A percentile compares a stretch with the other conserved stretches of the same genome.
Evolutionary conservation across 75 land plant genomes (phyloP).

Genomic region (Picea sitchensis): DNA sequence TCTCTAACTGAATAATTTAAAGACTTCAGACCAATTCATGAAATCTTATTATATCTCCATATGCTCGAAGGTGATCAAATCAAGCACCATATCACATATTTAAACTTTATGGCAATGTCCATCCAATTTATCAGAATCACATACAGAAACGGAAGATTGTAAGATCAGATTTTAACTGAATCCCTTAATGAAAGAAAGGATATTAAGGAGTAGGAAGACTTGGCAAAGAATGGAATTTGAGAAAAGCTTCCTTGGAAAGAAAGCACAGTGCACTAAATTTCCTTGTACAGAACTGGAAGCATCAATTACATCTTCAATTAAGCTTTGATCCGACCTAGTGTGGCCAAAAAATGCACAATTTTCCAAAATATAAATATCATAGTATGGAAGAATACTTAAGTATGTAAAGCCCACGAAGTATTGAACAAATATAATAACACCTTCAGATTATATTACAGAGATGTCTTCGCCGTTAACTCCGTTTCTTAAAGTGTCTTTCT

Average conservation of each 20-base stretch:
- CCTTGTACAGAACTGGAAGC: not conserved
- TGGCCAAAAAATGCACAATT: too few relatives aligned
- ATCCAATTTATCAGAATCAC: not conserved
- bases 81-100: not conserved
- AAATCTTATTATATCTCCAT: not conserved
- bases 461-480: not conserved
- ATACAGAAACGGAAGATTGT: not conserved
- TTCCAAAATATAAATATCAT: not conserved
- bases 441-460: not conserved
- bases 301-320: not conserved
- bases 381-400: not conserved
- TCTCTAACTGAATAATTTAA: too few relatives aligned
- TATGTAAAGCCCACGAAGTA: not conserved
- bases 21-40: too few relatives aligned
- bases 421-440: not conserved
- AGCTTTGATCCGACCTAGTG: too few relatives aligned
- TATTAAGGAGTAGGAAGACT: not conserved
- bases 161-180: not conserved
- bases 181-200: not conserved
- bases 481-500: slow-evolving; percentile 4
- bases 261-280: not conserved
- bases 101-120: not conserved
- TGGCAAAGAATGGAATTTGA: not conserved
- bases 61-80: not conserved
- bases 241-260: not conserved